phyloP scores from a whole-genome alignment of 2,329 filamentous ascomycete species.

The Fusarium avenaceum region DNA sequence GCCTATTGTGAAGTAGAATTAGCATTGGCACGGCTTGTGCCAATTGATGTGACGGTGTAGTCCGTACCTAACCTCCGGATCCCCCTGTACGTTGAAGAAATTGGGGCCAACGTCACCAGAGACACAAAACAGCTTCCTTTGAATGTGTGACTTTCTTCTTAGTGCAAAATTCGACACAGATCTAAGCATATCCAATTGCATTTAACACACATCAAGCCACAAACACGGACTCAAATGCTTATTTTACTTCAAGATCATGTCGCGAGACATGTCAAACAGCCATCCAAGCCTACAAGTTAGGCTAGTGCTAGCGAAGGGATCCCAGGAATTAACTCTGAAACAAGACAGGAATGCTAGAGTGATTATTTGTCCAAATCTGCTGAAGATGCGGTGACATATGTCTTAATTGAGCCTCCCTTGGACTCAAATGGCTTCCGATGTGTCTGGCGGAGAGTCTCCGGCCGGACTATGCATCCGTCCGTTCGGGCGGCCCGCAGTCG shows the following conservation, averaged over 20 bases:
- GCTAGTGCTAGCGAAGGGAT: neutral
- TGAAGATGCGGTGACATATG: neutral
- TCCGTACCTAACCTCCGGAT: too few species aligned
- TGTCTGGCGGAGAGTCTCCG: neutral
- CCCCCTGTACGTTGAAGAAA: neutral
- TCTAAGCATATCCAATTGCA: too few species aligned
- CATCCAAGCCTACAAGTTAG: too few species aligned
- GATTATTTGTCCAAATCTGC: neutral
- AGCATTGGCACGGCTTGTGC: neutral
- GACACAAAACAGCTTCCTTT: neutral
- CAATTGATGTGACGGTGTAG: too few species aligned
- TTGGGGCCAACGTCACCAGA: neutral
- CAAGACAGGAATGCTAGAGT: conserved; percentile 14
- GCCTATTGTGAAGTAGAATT: too few species aligned
- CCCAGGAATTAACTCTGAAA: neutral
- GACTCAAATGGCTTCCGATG: neutral
- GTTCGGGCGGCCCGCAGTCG: neutral
- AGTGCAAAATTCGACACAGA: neutral
- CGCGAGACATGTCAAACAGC: neutral
- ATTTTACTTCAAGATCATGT: neutral
- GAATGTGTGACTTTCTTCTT: neutral
- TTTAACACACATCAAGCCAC: neutral
- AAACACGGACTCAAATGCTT: neutral
- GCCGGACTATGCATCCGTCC: neutral
- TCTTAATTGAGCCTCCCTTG: conserved; percentile 29